phyloP scores from a whole-genome alignment of 2,329 filamentous ascomycete species.

The Myotisia sp. region DNA sequence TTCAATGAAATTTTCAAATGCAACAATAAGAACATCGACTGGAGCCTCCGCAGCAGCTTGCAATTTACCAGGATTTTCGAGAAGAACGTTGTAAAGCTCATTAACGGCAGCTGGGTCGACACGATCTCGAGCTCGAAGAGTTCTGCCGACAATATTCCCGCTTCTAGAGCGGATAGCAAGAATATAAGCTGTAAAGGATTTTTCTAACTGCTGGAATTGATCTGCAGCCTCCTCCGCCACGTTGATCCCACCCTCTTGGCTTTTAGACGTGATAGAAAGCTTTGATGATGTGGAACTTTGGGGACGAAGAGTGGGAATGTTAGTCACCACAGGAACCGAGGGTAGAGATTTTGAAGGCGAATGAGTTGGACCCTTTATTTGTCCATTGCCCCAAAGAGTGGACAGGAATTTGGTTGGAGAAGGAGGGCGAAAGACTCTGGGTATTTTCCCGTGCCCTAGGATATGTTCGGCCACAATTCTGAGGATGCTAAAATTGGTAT shows the following conservation, averaged over 20 bases:
- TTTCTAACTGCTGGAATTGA: conserved; percentile 60
- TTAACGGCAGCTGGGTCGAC: conserved; percentile 73
- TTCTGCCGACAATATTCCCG: conserved; percentile 69
- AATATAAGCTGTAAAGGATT: conserved; percentile 71
- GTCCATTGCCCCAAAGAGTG: conserved; percentile 55
- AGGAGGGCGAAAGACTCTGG: conserved; percentile 55
- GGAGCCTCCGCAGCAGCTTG: conserved; percentile 61
- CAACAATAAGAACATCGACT: conserved; percentile 73
- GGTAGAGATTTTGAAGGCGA: conserved; percentile 23
- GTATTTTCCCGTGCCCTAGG: conserved; percentile 45
- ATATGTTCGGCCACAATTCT: conserved; percentile 52
- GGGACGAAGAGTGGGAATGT: conserved; percentile 26
- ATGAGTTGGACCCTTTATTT: conserved; percentile 22
- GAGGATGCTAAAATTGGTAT: conserved; percentile 64
- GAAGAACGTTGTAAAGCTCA: conserved; percentile 74
- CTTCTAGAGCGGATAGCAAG: conserved; percentile 71
- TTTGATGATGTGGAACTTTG: conserved; percentile 28
- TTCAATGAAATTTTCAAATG: conserved; percentile 84
- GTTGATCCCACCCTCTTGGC: conserved; percentile 34
- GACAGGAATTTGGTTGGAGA: conserved; percentile 86
- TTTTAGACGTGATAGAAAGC: conserved; percentile 11
- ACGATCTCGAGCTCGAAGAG: conserved; percentile 52
- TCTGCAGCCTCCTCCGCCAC: conserved; percentile 42
- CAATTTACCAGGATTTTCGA: conserved; percentile 68
- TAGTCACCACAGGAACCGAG: conserved; percentile 26